Evolutionary conservation across 2,329 filamentous ascomycete genomes (phyloP).

Genomic region (Alternaria sp.): DNA sequence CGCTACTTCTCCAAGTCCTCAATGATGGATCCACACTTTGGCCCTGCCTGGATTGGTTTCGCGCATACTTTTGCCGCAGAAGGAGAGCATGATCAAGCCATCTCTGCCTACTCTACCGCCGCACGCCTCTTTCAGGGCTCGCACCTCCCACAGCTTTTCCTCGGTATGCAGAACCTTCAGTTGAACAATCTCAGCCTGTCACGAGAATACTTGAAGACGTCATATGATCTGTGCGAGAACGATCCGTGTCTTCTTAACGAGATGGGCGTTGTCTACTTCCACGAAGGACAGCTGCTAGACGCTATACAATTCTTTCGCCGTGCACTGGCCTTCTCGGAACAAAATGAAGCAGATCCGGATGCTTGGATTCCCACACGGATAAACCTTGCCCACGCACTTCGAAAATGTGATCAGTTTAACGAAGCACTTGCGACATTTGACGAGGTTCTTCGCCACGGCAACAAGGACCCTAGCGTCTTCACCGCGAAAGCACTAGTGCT

Average conservation of each 20-base stretch:
- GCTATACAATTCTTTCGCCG: conserved; percentile 80
- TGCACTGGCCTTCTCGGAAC: conserved; percentile 78
- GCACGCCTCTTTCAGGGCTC: conserved; percentile 95
- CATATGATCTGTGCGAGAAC: conserved; percentile 80
- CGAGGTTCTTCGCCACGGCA: conserved; percentile 82
- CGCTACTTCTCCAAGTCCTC: conserved; percentile 94
- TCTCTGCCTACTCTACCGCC: conserved; percentile 95
- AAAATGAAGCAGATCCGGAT: conserved; percentile 81
- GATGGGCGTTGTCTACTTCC: conserved; percentile 94
- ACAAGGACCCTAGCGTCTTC: conserved; percentile 80
- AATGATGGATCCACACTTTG: conserved; percentile 97
- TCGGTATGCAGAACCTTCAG: conserved; percentile 98
- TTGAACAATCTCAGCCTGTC: conserved; percentile 94
- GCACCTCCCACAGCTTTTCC: conserved; percentile 91
- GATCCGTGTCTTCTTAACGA: conserved; percentile 95
- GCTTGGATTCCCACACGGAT: conserved; percentile 86
- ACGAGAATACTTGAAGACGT: conserved; percentile 91
- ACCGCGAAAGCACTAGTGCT: conserved; percentile 84
- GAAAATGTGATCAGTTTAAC: conserved; percentile 72
- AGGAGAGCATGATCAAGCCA: conserved; percentile 97
- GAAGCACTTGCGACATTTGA: conserved; percentile 84
- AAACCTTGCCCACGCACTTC: conserved; percentile 88
- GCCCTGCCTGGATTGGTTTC: conserved; percentile 97
- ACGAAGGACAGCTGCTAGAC: conserved; percentile 79
- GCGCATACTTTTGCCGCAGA: conserved; percentile 98